phyloP scores from a whole-genome alignment of 2,329 filamentous ascomycete species.

The Cladosporium halotolerans region DNA sequence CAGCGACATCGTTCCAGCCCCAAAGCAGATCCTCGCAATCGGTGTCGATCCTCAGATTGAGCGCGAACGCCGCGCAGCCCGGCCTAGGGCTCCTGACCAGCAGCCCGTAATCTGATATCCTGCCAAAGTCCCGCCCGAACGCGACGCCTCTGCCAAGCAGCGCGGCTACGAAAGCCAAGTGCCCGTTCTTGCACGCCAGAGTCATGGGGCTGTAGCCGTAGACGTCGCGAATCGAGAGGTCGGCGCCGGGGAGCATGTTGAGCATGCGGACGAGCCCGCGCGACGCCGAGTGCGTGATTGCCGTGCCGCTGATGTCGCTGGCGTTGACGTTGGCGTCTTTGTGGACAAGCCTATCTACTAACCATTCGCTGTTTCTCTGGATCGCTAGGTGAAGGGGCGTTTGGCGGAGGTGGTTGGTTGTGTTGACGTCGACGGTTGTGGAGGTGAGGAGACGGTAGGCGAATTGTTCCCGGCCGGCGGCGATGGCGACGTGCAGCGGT shows the following conservation, averaged over 20 bases:
- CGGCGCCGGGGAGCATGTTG: not conserved
- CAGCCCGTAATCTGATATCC: not conserved
- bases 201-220: not conserved
- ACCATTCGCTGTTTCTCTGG: not conserved
- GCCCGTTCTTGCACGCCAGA: not conserved
- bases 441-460: not conserved
- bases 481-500: not conserved
- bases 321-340: not conserved
- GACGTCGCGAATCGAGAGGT: not conserved
- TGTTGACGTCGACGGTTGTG: not conserved
- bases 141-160: not conserved
- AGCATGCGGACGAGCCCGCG: not conserved
- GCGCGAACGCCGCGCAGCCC: not conserved
- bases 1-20: not conserved
- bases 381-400: not conserved
- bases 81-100: not conserved
- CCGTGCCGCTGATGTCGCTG: not conserved
- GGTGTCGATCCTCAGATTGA: not conserved
- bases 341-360: not conserved
- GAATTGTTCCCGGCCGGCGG: not conserved
- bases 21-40: not conserved
- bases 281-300: not conserved
- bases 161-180: not conserved
- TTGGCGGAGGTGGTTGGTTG: not conserved
- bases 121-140: not conserved